Conservation (phyloP, 192 early-diverging fungal genomes). For the Chytriomyces sp. region DNA sequence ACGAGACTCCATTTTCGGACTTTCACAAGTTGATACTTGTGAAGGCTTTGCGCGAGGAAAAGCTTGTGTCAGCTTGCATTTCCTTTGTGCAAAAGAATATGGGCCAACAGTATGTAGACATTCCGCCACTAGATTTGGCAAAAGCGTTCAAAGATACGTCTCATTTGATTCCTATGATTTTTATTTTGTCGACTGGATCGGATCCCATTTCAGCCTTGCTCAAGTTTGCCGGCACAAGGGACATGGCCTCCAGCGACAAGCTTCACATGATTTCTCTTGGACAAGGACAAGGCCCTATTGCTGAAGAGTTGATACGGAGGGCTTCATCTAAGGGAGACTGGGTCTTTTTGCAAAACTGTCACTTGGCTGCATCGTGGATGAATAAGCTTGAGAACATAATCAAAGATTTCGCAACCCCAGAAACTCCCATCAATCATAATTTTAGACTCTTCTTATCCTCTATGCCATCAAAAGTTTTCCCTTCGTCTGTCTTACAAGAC, state of each 20-base stretch:
- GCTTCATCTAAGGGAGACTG: slow-evolving; percentile 57
- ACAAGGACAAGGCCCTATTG: slow-evolving; percentile 64
- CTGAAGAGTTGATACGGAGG: slow-evolving; percentile 55
- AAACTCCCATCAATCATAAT: slow-evolving; percentile 51
- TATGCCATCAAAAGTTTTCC: slow-evolving; percentile 66
- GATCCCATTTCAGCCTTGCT: slow-evolving; percentile 58
- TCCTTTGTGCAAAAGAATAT: slow-evolving; percentile 58
- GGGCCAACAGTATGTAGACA: slow-evolving; percentile 58
- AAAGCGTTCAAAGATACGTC: slow-evolving; percentile 61
- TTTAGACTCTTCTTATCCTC: slow-evolving; percentile 64
- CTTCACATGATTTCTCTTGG: slow-evolving; percentile 66
- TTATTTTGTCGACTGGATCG: slow-evolving; percentile 66
- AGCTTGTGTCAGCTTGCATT: slow-evolving; percentile 49
- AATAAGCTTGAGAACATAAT: slow-evolving; percentile 53
- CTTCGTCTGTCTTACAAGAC: slow-evolving; percentile 63
- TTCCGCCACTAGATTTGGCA: slow-evolving; percentile 57
- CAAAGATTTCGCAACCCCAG: slow-evolving; percentile 52
- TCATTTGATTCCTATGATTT: slow-evolving; percentile 54
- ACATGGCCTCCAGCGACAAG: slow-evolving; percentile 55
- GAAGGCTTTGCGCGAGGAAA: slow-evolving; percentile 62
- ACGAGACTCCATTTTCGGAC: slow-evolving; percentile 37
- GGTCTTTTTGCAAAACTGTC: slow-evolving; percentile 69
- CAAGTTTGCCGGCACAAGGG: slow-evolving; percentile 56
- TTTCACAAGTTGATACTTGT: slow-evolving; percentile 56
- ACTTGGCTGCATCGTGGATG: slow-evolving; percentile 68